phyloP scores from a whole-genome alignment of 2,329 filamentous ascomycete species.

The Myriangium duriaei region DNA sequence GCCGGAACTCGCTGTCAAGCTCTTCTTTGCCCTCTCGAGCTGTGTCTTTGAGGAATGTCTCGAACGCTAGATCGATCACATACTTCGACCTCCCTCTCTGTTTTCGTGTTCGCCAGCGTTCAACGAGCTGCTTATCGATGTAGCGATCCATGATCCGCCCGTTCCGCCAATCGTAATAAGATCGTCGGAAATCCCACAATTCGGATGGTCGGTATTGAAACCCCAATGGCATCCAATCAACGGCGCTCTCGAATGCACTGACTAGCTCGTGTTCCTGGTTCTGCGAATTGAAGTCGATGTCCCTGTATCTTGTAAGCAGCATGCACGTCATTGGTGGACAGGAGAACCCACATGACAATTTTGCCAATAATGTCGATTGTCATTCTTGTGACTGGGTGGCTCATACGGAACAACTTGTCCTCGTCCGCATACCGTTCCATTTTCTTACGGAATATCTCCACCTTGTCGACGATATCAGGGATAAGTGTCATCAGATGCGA shows the following conservation, averaged over 20 bases:
- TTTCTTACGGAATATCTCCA: constrained; percentile 21
- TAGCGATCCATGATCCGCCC: constrained; percentile 25
- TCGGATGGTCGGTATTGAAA: constrained; percentile 25
- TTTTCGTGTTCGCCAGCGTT: constrained; percentile 24
- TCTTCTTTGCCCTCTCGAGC: constrained; percentile 14
- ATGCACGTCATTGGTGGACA: background rate
- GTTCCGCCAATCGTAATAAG: constrained; percentile 23
- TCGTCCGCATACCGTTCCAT: constrained; percentile 24
- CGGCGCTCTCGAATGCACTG: constrained; percentile 23
- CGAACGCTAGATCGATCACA: constrained; percentile 24
- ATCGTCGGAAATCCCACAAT: constrained; percentile 25
- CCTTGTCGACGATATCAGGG: constrained; percentile 26
- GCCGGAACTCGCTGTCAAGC: constrained; percentile 26
- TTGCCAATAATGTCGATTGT: constrained; percentile 33
- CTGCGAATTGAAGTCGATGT: constrained; percentile 27
- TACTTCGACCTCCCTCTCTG: constrained; percentile 22
- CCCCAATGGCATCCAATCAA: constrained; percentile 25
- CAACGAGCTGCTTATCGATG: constrained; percentile 23
- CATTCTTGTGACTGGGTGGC: constrained; percentile 27
- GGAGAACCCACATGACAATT: constrained; percentile 20
- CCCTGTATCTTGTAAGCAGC: constrained; percentile 12
- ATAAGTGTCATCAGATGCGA: constrained; percentile 29
- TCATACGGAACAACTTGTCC: constrained; percentile 28
- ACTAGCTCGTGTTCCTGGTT: constrained; percentile 24
- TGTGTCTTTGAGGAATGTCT: constrained; percentile 27